Percentiles rank a stretch among this genome's conserved stretches.
Evolutionary conservation across 2,329 filamentous ascomycete genomes (phyloP).

Genomic region (Emmonsiellopsis sp.): DNA sequence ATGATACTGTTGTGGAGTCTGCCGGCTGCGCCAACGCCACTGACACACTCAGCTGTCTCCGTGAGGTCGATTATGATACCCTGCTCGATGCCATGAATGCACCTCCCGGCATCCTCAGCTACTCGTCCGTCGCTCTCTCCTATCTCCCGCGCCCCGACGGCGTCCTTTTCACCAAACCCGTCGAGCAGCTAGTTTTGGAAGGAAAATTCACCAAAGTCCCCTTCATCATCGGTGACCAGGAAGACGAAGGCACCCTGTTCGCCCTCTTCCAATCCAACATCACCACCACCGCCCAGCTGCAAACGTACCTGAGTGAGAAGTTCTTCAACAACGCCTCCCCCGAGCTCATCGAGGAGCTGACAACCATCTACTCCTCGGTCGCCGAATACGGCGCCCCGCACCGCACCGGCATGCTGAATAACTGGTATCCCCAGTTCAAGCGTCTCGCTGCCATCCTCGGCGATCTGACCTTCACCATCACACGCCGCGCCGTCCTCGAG

Average conservation of each 20-base stretch:
- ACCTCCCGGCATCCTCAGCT: slow-evolving; percentile 58
- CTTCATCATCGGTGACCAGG: slow-evolving; percentile 62
- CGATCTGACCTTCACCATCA: slow-evolving; percentile 65
- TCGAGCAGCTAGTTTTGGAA: slow-evolving; percentile 45
- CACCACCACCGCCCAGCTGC: slow-evolving; percentile 49
- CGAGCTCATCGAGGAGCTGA: slow-evolving; percentile 44
- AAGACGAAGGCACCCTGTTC: slow-evolving; percentile 73
- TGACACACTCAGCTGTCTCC: slow-evolving; percentile 41
- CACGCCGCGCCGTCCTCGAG: slow-evolving; percentile 55
- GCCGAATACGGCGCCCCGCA: slow-evolving; percentile 59
- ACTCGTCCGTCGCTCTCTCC: slow-evolving; percentile 58
- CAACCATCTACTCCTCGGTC: slow-evolving; percentile 50
- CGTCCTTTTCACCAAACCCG: slow-evolving; percentile 49
- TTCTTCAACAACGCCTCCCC: slow-evolving; percentile 52
- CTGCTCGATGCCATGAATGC: slow-evolving; percentile 58
- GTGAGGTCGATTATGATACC: slow-evolving; percentile 34
- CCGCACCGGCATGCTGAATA: slow-evolving; percentile 58
- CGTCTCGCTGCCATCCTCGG: slow-evolving; percentile 65
- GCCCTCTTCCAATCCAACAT: slow-evolving; percentile 60
- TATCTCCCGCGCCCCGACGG: slow-evolving; percentile 69
- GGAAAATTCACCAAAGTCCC: slow-evolving; percentile 52
- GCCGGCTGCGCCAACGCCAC: slow-evolving; percentile 36
- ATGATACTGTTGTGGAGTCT: slow-evolving; percentile 35
- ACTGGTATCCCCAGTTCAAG: slow-evolving; percentile 68
- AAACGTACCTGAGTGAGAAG: slow-evolving; percentile 50